Conservation (phyloP, 306 rosid species). For the Adenanthera pavonina region DNA sequence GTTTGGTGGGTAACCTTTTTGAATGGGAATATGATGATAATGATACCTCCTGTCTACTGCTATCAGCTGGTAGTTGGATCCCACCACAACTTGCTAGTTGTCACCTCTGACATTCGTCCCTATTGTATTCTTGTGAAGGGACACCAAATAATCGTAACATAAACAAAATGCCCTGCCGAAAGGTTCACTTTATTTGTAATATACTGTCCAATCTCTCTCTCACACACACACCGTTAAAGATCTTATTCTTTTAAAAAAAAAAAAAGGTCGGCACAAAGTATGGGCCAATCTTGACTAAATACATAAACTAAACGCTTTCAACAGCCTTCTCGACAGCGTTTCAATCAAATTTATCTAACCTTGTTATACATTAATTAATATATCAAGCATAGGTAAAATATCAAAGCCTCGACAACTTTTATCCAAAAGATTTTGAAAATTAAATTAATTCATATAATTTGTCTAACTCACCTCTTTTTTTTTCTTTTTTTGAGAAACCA, state of each 20-base stretch:
- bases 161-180: neutral
- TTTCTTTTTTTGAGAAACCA: too few species aligned
- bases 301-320: neutral
- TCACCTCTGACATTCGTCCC: neutral
- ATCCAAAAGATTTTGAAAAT: neutral
- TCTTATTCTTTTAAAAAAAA: neutral
- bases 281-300: conserved; percentile 12
- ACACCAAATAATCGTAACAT: neutral
- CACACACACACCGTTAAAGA: neutral
- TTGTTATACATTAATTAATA: neutral
- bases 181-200: too few species aligned
- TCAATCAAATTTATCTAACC: neutral
- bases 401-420: too few species aligned
- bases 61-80: conserved; percentile 20
- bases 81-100: neutral
- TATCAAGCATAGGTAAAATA: neutral
- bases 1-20: neutral
- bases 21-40: conserved; percentile 3
- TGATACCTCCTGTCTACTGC: conserved; percentile 1
- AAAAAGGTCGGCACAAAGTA: conserved; percentile 7
- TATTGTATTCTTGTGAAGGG: neutral
- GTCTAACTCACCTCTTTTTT: too few species aligned
- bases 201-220: too few species aligned
- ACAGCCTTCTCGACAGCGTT: neutral
- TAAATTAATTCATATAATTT: neutral